Base-by-base conservation (phyloP, 228 moss, liverwort and hornwort genomes). In the Sphagnum fallax region DNA sequence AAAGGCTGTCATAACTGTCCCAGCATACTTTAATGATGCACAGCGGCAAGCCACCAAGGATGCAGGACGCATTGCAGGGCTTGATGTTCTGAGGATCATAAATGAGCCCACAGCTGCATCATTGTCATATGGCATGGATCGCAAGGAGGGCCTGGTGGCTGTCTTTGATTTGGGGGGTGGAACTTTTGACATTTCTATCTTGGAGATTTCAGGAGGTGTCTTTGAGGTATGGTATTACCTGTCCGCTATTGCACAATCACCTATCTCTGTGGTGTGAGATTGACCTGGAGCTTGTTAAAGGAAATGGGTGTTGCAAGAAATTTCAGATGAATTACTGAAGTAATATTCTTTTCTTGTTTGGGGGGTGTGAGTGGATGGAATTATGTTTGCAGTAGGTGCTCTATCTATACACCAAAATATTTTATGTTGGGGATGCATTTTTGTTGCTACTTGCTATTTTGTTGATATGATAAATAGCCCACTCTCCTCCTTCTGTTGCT, bases 121-220 rank as follows among this genome's bases (percentile, higher is more conserved):
- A 1, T 70, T 95, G 49, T 92, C 95, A 0, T 95, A 95, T 60
- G 95, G 92, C n/a, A 92, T 95, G 92, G 92, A 95, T 67, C 89
- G 84, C 63, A 95, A 95, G 78, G 92, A 95, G 70, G 95, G 92
- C 0, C 66, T 92, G 73, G 89, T 95, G 0, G 95, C 92, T 9
- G 95, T 95, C 32, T 95, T 95, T 65, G 95, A 95, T 75, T 78
- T 95, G 49, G 95, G 92, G 69, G 95, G 95, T 67, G 95, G 95
- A 76, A 95, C 95, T 51, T 95, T 95, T 63, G 92, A 95, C 69
- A 84, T 95, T 6, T 95, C 92, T 11, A 82, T 95, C 52, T 62
- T 95, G 60, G 92, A 95, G 76, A 92, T 92, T 15, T 90, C 90
- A 64, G 95, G 89, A 59, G 95, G 95, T 16, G 95, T 95, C 11